Percentiles rank a stretch among this genome's conserved stretches.
These are phyloP conservation scores for Ocimum tenuiflorum DNA, from an alignment of 257 asterid species.

Conservation along the genomic window DNA sequence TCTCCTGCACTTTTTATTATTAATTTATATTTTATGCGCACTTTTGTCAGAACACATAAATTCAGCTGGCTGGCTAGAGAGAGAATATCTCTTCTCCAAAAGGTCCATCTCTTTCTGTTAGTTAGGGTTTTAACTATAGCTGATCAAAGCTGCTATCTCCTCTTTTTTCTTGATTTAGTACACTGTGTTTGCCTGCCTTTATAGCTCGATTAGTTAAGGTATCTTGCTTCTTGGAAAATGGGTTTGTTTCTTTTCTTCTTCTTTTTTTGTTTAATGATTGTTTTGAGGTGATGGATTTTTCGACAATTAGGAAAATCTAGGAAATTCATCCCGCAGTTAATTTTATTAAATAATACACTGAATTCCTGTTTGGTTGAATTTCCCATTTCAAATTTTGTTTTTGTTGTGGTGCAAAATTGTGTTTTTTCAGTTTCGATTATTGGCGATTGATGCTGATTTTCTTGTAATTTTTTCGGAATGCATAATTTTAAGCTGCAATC, in stretches of 20 bases:
- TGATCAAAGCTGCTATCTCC: slow-evolving; percentile 27
- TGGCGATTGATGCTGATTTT: neutral
- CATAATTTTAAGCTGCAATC: neutral
- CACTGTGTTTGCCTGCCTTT: slow-evolving; percentile 21
- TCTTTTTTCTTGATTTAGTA: neutral
- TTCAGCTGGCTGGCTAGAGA: slow-evolving; percentile 12
- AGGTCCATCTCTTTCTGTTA: slow-evolving; percentile 20
- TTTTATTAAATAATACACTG: neutral
- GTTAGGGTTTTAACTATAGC: slow-evolving; percentile 22
- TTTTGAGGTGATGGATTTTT: neutral
- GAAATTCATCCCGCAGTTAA: neutral
- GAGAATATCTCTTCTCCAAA: slow-evolving; percentile 16
- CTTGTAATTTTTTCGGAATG: neutral
- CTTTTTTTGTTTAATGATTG: neutral
- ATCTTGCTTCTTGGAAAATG: slow-evolving; percentile 26
- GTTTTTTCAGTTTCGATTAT: neutral
- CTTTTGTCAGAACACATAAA: slow-evolving; percentile 39
- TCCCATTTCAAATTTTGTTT: neutral
- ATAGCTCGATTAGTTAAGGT: slow-evolving; percentile 30
- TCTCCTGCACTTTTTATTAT: slow-evolving; percentile 38
- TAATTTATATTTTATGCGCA: slow-evolving; percentile 19
- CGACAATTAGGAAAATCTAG: neutral
- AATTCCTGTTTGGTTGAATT: neutral
- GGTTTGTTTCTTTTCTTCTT: neutral
- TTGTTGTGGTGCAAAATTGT: neutral